Base-by-base conservation (phyloP, 169 alveolate genomes). In the Plasmodium billcollinsi region DNA sequence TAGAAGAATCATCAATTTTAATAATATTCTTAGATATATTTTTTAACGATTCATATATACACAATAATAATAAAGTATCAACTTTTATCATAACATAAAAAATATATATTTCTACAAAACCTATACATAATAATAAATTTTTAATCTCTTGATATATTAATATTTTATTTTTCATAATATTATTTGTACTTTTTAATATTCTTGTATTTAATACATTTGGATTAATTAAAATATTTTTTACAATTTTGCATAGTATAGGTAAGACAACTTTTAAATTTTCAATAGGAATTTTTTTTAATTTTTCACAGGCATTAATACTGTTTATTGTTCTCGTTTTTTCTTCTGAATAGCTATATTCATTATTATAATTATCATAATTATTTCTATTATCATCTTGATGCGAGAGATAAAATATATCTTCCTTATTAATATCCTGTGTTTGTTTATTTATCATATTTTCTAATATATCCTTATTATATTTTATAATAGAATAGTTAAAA, bases 171-270 rank as follows among this genome's bases (percentile, higher is more conserved):
- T 78, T 78, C 89, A 78, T 78, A 29, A 78, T 66, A 65, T 78
- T 76, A 66, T 78, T 78, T n/a, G 76, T 78, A 29, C 78, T 47
- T 24, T 78, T 78, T 59, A 78, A 78, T 65, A 78, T 78, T 78
- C 89, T 65, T 65, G 89, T 78, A 26, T 78, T 78, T 66, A 78
- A 5, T 24, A 58, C 11, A 78, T 78, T 78, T 78, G 89, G 89
- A 39, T 78, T 78, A 24, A 63, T 78, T 78, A 78, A 78, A 65
- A 78, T 78, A 65, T 78, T 78, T 78, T 78, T 78, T 24, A 78
- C 78, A 47, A 78, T 78, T 78, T 66, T 78, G 43, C 89, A 78
- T 5, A 78, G 47, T 49, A 78, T 65, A 24, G 89, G 89, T 49
- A 78, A 29, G 4, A 78, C 33, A 66, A 8, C 49, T 78, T 78